Base-by-base conservation (phyloP, 495 filamentous ascomycete genomes). In the Penicillium tannophilum region DNA sequence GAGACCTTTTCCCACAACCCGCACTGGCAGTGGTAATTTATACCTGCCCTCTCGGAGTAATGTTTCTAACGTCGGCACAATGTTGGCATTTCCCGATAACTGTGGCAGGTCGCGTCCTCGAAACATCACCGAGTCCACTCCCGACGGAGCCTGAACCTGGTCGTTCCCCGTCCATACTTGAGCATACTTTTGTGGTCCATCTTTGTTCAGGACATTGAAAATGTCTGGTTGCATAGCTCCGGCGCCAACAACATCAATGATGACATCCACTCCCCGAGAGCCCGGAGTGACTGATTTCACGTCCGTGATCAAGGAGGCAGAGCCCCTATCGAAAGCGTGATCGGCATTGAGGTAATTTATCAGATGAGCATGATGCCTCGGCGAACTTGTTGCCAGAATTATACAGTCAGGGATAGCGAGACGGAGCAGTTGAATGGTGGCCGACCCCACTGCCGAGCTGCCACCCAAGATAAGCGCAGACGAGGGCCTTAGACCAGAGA, bases 401-500 rank as follows among this genome's bases (percentile, higher is more conserved):
- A 56, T 66, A 10, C 64, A 65, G 11, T 47, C 41, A 9, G 71
- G 74, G 26, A 64, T 39, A 16, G 67, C 63, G 17, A 76, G 73
- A 26, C 77, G 74, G 8, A 80, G 64, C 17, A 79, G 71, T 54
- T 79, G 77, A 47, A 79, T 71, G 8, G 71, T 72, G 9, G 61
- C 63, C 4, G 71, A 63, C 35, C 77, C 78, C 17, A 78, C 64
- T 19, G 62, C 71, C 6, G 78, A 79, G 56, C 70, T 72, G 19
- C 74, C 78, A 51, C 78, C 78, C 0, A 81, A 55, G 17, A 81
- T 62, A 10, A 80, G 74, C 45, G 79, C 58, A 0, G 74, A 72
- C 35, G 63, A 63, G 26, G 60, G 70, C 10, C 35, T 58, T 31
- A 53, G 54, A 26, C 63, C 56, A 10, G 50, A 28, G 28, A 28